Percentiles rank a stretch among this genome's conserved stretches.
phyloP scores from a whole-genome alignment of 345 rosid genomes.

The Linum lewisii region DNA sequence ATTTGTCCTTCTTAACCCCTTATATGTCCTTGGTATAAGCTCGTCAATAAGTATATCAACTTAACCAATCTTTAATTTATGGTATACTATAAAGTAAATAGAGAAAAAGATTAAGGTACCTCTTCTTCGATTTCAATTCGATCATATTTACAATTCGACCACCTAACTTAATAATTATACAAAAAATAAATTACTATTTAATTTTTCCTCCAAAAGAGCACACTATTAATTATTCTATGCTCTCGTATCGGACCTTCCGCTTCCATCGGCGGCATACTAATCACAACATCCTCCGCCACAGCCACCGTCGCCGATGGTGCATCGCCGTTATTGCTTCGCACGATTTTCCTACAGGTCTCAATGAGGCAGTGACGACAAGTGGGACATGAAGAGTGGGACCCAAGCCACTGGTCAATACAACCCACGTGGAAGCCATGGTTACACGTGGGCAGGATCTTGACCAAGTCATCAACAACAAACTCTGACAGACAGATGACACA shows the following conservation, averaged over 20 bases:
- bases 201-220: too few species aligned
- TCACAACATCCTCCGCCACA: not conserved
- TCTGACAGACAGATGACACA: slow-evolving; percentile 22
- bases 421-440: slow-evolving; percentile 22
- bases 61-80: too few species aligned
- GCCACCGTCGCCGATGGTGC: not conserved
- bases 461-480: slow-evolving; percentile 17
- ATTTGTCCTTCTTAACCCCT: too few species aligned
- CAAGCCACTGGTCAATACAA: slow-evolving; percentile 25
- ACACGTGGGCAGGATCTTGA: slow-evolving; percentile 21
- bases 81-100: too few species aligned
- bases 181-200: too few species aligned
- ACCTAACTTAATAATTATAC: too few species aligned
- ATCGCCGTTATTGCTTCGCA: not conserved
- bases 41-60: too few species aligned
- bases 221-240: not conserved
- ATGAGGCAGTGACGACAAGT: slow-evolving; percentile 15
- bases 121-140: too few species aligned
- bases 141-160: too few species aligned
- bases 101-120: too few species aligned
- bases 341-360: not conserved
- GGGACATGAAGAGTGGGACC: slow-evolving; percentile 28
- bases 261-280: not conserved
- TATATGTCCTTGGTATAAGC: too few species aligned
- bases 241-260: not conserved